phyloP scores from a whole-genome alignment of 2,329 filamentous ascomycete genomes.

The Graphilbum ipis-grandicollis region DNA sequence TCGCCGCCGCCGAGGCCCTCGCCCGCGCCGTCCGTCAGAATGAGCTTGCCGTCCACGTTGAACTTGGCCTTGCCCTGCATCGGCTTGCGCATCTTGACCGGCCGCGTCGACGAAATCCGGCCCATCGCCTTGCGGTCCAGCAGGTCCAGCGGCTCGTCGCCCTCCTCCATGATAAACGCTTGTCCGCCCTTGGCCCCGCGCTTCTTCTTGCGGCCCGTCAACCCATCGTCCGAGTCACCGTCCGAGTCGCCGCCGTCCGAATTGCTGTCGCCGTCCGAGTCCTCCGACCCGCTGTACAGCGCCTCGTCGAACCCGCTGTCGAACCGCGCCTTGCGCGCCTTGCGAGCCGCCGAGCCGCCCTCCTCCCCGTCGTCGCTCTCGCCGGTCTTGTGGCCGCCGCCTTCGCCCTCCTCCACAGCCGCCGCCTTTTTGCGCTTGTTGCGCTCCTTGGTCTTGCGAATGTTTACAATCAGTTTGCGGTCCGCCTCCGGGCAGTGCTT shows the following conservation, averaged over 20 bases:
- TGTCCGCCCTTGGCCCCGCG: slow-evolving; percentile 41
- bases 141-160: slow-evolving; percentile 87
- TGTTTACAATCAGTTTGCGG: slow-evolving; percentile 80
- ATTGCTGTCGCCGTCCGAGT: slow-evolving; percentile 38
- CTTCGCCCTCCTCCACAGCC: slow-evolving; percentile 14
- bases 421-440: slow-evolving; percentile 62
- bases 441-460: slow-evolving; percentile 86
- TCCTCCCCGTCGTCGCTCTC: slow-evolving; percentile 35
- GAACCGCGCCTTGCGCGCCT: slow-evolving; percentile 44
- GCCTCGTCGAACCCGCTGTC: slow-evolving; percentile 92
- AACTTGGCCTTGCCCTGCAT: slow-evolving; percentile 49
- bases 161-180: slow-evolving; percentile 84
- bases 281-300: slow-evolving; percentile 59
- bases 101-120: slow-evolving; percentile 85
- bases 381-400: slow-evolving; percentile 24
- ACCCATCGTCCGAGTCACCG: slow-evolving; percentile 8
- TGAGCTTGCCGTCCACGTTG: slow-evolving; percentile 64
- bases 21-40: slow-evolving; percentile 43
- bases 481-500: slow-evolving; percentile 70
- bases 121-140: slow-evolving; percentile 78
- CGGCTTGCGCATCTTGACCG: slow-evolving; percentile 42
- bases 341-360: slow-evolving; percentile 17
- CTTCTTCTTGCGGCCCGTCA: slow-evolving; percentile 17
- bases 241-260: slow-evolving; percentile 29
- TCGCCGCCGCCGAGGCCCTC: slow-evolving; percentile 22